phyloP scores from a whole-genome alignment of 176 grass and related monocot genomes.

The Luzula sylvatica region DNA sequence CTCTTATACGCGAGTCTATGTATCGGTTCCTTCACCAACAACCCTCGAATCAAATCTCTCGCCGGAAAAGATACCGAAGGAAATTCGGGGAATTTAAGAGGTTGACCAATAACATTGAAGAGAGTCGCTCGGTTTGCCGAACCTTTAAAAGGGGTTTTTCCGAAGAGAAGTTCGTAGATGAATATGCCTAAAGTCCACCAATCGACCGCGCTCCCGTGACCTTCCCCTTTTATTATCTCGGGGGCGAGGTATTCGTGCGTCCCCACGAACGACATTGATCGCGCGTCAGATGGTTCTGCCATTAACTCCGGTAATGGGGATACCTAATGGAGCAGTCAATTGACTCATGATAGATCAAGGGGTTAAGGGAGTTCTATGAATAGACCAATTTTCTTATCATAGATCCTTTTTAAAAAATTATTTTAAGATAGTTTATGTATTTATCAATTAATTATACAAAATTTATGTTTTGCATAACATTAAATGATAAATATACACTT shows the following conservation, averaged over 20 bases:
- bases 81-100: conserved; percentile 55
- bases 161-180: conserved; percentile 87
- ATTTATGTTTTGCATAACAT: too few species aligned
- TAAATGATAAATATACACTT: too few species aligned
- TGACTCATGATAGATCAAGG: too few species aligned
- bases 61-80: conserved; percentile 60
- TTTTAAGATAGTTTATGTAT: too few species aligned
- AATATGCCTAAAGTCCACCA: conserved; percentile 97
- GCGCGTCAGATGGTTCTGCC: conserved; percentile 75
- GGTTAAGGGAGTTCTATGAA: too few species aligned
- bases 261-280: conserved; percentile 82
- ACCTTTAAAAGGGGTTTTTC: conserved; percentile 87
- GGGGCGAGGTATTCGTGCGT: conserved; percentile 94
- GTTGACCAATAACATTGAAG: conserved; percentile 84
- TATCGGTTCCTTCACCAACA: conserved; percentile 80
- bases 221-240: conserved; percentile 91
- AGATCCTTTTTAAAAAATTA: too few species aligned
- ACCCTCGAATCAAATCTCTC: conserved; percentile 61
- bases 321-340: conserved; percentile 7
- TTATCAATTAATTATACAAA: too few species aligned
- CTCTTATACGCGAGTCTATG: conserved; percentile 61
- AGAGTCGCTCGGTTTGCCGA: conserved; percentile 61
- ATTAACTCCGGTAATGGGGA: conserved; percentile 74
- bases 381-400: too few species aligned
- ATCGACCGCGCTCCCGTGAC: conserved; percentile 86